These are phyloP conservation scores for Butyriboletus appendiculatus DNA, from an alignment of 1,284 basidiomycete genomes.

Conservation along the genomic window DNA sequence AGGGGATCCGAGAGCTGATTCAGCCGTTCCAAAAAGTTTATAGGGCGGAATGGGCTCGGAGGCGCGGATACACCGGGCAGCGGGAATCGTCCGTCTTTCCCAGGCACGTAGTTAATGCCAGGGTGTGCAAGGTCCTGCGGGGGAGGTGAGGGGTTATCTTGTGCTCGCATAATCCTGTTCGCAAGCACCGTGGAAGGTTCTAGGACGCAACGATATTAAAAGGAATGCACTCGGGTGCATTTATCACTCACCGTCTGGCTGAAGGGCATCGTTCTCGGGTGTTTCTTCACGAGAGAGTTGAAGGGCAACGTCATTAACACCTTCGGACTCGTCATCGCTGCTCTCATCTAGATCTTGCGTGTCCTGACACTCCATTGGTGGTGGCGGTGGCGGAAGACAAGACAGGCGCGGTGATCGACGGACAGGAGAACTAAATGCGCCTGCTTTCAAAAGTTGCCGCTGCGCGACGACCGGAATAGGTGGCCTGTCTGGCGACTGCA, in stretches of 20 bases:
- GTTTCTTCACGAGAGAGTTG: slow-evolving; percentile 40
- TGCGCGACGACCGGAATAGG: slow-evolving; percentile 37
- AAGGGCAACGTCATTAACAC: slow-evolving; percentile 34
- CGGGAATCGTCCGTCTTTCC: slow-evolving; percentile 21
- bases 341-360: slow-evolving; percentile 15
- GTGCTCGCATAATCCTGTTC: slow-evolving; percentile 61
- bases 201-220: slow-evolving; percentile 25
- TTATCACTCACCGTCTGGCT: slow-evolving; percentile 45
- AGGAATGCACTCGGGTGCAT: slow-evolving; percentile 2
- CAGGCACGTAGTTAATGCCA: slow-evolving; percentile 16
- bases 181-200: slow-evolving; percentile 70
- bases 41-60: slow-evolving; percentile 33
- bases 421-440: slow-evolving; percentile 36
- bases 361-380: slow-evolving; percentile 17
- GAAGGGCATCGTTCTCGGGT: slow-evolving; percentile 43
- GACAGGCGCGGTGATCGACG: slow-evolving; percentile 56
- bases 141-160: slow-evolving; percentile 76
- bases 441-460: slow-evolving; percentile 31
- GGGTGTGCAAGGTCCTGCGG: slow-evolving; percentile 42
- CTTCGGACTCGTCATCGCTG: slow-evolving; percentile 33
- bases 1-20: slow-evolving; percentile 15
- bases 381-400: slow-evolving; percentile 33
- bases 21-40: slow-evolving; percentile 35
- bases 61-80: slow-evolving; percentile 17
- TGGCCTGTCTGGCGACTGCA: slow-evolving; percentile 57